These are phyloP conservation scores for Setaria viridis DNA, from an alignment of 202 grass and related monocot species.

Conservation along the genomic window DNA sequence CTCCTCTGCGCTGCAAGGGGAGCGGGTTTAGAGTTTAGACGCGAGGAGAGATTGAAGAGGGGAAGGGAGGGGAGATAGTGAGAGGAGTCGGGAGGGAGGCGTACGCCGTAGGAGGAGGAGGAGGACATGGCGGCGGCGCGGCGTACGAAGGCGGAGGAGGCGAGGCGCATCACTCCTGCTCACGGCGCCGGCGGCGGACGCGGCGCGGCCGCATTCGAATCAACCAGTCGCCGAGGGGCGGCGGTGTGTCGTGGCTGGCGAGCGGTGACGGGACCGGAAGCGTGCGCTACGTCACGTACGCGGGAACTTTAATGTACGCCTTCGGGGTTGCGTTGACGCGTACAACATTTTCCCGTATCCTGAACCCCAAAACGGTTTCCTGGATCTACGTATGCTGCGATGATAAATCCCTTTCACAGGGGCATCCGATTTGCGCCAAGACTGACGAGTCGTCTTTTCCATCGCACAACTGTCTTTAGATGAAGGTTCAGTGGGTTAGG, in stretches of 20 bases:
- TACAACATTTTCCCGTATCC: neutral
- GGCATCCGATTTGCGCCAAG: too few species aligned
- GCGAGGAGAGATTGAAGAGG: conserved; percentile 2
- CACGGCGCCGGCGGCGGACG: conserved; percentile 37
- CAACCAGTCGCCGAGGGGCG: conserved; percentile 3
- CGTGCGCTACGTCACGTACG: neutral
- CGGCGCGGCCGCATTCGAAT: conserved; percentile 43
- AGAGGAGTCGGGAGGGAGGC: neutral
- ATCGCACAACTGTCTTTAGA: too few species aligned
- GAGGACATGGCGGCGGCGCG: conserved; percentile 54
- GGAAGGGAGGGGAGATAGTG: neutral
- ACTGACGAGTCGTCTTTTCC: too few species aligned
- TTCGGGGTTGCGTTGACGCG: neutral
- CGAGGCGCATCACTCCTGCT: conserved; percentile 49
- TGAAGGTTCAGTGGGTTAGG: too few species aligned
- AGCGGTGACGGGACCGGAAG: neutral
- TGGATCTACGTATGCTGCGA: neutral
- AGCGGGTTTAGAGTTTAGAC: conserved; percentile 33
- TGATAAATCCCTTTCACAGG: too few species aligned
- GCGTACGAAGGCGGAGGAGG: conserved; percentile 34
- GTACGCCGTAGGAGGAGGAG: conserved; percentile 43
- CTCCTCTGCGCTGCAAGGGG: conserved; percentile 48
- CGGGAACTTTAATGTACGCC: neutral
- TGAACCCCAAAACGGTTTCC: neutral
- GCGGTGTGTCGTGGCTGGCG: conserved; percentile 17